Evolutionary conservation across 2,329 filamentous ascomycete species (phyloP), one percentile per base, ranked within the genome.

Genomic region (Dothistroma pini): DNA sequence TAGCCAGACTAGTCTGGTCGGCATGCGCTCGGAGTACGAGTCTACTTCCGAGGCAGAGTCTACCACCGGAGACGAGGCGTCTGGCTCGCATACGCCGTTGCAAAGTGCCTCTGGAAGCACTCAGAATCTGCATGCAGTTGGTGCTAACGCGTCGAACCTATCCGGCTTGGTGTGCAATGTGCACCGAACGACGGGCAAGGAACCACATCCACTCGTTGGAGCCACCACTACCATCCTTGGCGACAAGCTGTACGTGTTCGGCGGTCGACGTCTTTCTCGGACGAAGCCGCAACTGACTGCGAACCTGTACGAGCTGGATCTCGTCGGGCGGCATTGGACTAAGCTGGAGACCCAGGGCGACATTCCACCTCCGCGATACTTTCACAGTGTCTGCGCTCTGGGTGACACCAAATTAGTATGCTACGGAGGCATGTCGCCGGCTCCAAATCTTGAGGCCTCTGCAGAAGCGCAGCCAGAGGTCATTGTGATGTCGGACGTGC

Each of bases 351-450:
- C 90, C 0, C 83, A 81, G 31, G 95, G 95, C 50, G 92, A 97
- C 70, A 80, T 96, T 41, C 95, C 95, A 1, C 89, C 92, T 1
- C 91, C 95, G 9, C 86, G 95, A 63, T 99, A 99, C 75, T 99
- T 99, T 68, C 95, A 99, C 79, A 97, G 92, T 66, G 90, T 97
- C 75, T 99, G 95, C 74, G 85, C 91, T 1, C 79, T 99, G 1
- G 95, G 95, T 22, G 95, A 97, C 73, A 93, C 91, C 2, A 99
- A 97, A 76, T 83, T 99, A 75, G 93, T 99, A 3, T 97, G 93
- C 76, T 99, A 97, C 75, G 95, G 95, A 60, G 95, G 95, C 68
- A 99, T 99, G 95, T 97, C 93, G 10, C 93, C 93, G 0, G 75
- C 77, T 51, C 72, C 73, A 10, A 70, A 67, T 31, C 66, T 71